These are phyloP conservation scores for Cryptococcus sp. DNA, from an alignment of 1,284 basidiomycete genomes.

Conservation along the genomic window DNA sequence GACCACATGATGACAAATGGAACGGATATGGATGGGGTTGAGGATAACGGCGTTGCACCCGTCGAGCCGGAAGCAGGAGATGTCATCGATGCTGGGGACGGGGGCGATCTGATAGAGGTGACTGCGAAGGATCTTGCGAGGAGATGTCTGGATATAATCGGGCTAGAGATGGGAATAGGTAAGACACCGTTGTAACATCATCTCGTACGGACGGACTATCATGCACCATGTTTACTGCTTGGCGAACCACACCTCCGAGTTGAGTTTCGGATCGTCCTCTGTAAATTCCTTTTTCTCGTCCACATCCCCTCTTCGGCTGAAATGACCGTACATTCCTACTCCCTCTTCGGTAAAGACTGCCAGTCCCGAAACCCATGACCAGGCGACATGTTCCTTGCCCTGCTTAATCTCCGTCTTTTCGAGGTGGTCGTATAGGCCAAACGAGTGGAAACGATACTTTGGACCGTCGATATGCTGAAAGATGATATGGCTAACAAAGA, in stretches of 20 bases:
- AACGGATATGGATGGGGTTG: slow-evolving; percentile 3
- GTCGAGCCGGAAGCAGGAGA: slow-evolving; percentile 9
- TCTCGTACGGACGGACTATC: too few species aligned
- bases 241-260: neutral
- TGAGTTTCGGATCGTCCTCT: neutral
- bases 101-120: slow-evolving; percentile 50
- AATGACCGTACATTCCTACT: neutral
- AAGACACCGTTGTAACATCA: too few species aligned
- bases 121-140: slow-evolving; percentile 63
- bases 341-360: neutral
- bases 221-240: neutral
- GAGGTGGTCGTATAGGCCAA: neutral
- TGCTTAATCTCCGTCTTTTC: neutral
- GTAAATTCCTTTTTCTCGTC: neutral
- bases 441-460: neutral
- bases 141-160: slow-evolving; percentile 64
- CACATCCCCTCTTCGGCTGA: neutral
- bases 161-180: slow-evolving; percentile 50
- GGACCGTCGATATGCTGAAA: neutral
- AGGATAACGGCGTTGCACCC: neutral
- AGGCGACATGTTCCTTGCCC: neutral
- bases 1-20: neutral
- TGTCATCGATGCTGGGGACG: slow-evolving; percentile 35
- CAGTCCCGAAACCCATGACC: neutral
- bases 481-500: neutral